A percentile compares a stretch with the other conserved stretches of the same genome.
Evolutionary conservation across 352 stramenopile genomes (phyloP).

Genomic region (Phytophthora chlamydospora): DNA sequence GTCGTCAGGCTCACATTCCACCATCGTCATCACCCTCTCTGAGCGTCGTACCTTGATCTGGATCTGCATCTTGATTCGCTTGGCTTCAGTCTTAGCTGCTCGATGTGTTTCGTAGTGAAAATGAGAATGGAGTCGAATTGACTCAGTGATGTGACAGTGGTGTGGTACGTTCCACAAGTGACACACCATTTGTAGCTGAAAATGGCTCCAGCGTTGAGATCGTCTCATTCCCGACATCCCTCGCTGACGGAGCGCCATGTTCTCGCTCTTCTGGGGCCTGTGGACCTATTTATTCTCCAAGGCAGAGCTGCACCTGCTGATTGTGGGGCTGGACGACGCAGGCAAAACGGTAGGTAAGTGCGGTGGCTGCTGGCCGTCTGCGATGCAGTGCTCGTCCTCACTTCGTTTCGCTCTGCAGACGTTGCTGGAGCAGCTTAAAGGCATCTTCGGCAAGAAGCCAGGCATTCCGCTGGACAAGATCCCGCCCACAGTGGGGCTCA

Average conservation of each 20-base stretch:
- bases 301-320: conserved; percentile 91
- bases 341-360: conserved; percentile 91
- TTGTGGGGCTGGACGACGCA: conserved; percentile 92
- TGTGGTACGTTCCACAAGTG: neutral
- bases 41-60: conserved; percentile 75
- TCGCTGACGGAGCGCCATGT: conserved; percentile 47
- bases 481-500: conserved; percentile 91
- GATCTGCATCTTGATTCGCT: conserved; percentile 68
- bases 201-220: conserved; percentile 8
- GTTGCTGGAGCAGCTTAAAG: conserved; percentile 91
- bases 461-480: conserved; percentile 93
- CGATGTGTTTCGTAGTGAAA: conserved; percentile 18
- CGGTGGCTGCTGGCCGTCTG: neutral
- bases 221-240: conserved; percentile 2
- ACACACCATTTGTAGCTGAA: neutral
- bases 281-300: conserved; percentile 89
- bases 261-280: conserved; percentile 84
- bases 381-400: neutral
- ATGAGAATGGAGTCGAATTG: conserved; percentile 3
- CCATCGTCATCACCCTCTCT: neutral
- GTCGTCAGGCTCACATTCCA: neutral
- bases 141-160: neutral
- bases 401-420: conserved; percentile 48
- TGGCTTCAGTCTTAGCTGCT: neutral
- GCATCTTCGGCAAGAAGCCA: conserved; percentile 88